Percentiles rank a stretch among this genome's conserved stretches.
These are phyloP conservation scores for Trichoderma afroharzianum DNA, from an alignment of 2,329 filamentous ascomycete genomes.

Conservation along the genomic window DNA sequence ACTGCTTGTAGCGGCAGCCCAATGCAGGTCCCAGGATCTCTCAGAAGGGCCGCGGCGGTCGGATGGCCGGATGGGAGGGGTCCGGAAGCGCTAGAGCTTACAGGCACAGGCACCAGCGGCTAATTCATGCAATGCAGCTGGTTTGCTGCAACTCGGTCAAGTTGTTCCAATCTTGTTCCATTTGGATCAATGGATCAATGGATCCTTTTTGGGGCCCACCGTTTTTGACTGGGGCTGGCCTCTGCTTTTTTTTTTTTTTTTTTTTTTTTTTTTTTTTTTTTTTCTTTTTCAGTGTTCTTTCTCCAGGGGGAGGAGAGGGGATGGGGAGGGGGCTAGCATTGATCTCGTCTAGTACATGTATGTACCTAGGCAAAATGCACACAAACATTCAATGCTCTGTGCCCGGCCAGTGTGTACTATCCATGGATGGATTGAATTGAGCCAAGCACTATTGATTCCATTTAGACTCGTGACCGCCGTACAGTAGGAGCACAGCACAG, in stretches of 20 bases:
- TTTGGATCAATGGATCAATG: neutral
- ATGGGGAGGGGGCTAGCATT: neutral
- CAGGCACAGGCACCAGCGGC: slow-evolving; percentile 10
- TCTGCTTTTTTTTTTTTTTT: neutral
- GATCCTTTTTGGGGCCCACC: neutral
- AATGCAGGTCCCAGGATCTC: slow-evolving; percentile 7
- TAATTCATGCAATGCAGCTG: slow-evolving; percentile 11
- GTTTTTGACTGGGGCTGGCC: neutral
- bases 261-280: too few relatives aligned
- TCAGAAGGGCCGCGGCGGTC: slow-evolving; percentile 2
- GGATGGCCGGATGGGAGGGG: slow-evolving; percentile 13
- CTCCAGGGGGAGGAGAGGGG: neutral
- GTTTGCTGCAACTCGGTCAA: neutral
- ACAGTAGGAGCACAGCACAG: too few relatives aligned
- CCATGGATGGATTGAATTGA: neutral
- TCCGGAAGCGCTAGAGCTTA: slow-evolving; percentile 12
- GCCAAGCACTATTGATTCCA: too few relatives aligned
- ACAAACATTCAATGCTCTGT: neutral
- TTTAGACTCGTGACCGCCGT: too few relatives aligned
- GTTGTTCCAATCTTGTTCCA: neutral
- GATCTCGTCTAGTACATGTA: neutral
- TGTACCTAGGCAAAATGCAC: neutral
- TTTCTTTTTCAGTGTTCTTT: too few relatives aligned
- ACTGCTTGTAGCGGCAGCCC: neutral
- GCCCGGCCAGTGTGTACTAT: neutral